These are phyloP conservation scores for Haberlea rhodopensis DNA, from an alignment of 257 asterid species.

Conservation along the genomic window DNA sequence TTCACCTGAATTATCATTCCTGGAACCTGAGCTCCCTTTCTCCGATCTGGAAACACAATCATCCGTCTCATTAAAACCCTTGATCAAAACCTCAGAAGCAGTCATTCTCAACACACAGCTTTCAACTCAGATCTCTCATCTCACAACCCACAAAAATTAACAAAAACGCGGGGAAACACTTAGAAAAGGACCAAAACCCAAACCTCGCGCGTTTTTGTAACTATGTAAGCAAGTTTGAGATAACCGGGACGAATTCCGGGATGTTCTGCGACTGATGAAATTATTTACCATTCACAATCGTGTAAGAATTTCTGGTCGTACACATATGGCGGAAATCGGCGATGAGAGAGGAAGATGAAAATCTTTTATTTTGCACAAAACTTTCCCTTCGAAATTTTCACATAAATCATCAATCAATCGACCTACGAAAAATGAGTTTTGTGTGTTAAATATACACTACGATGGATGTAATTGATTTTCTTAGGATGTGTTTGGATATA, in stretches of 20 bases:
- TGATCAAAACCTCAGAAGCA: conserved; percentile 57
- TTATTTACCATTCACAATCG: background rate
- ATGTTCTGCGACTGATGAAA: background rate
- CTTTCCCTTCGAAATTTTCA: too few relatives aligned
- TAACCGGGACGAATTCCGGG: background rate
- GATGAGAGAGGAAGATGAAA: too few relatives aligned
- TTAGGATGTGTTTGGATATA: too few relatives aligned
- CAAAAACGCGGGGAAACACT: conserved; percentile 16
- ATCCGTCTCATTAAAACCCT: conserved; percentile 47
- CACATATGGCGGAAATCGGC: background rate
- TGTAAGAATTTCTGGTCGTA: background rate
- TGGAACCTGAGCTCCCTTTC: conserved; percentile 39
- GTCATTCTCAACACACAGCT: conserved; percentile 36
- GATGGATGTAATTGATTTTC: too few relatives aligned
- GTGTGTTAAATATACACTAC: too few relatives aligned
- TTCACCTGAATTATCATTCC: conserved; percentile 35
- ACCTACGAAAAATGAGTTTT: too few relatives aligned
- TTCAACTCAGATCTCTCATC: conserved; percentile 68
- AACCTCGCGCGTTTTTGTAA: background rate
- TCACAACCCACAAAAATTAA: conserved; percentile 24
- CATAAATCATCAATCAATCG: too few relatives aligned
- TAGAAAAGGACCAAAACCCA: background rate
- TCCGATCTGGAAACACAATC: conserved; percentile 32
- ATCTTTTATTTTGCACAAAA: too few relatives aligned
- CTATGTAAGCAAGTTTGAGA: background rate